Evolutionary conservation across 129 eudicot genomes (phyloP), one percentile per base, ranked within the genome.

Genomic region (Flaveria ramosissima): DNA sequence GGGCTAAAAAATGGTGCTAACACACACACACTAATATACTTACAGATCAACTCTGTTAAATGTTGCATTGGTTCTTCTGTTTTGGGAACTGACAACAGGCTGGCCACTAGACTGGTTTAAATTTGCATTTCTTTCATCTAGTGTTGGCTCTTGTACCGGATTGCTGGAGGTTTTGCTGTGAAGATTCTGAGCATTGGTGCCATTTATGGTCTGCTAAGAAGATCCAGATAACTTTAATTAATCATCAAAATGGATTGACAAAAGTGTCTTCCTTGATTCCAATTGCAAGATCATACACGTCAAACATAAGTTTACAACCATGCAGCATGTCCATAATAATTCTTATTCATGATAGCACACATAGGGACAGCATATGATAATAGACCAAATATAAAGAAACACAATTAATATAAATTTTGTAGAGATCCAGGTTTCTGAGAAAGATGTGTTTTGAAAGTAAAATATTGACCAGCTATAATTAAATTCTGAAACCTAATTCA

Each of bases 11-110:
- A 23, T 16, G 70, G 17, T 60, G 59, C 57, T 43, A 43, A 50
- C 23, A 66, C 57, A 70, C 23, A 66, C 57, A 70, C 32, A 68
- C 41, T 19, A 15, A 26, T 42, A 53, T 65, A 82, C 98, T 86
- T 85, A 92, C 98, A 90, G 94, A 73, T 85, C 84, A 24, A 86
- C 83, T 85, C 94, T 83, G 74, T 88, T 88, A 48, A 92, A 62
- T 6, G 87, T 78, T 71, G 92, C 73, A 62, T 71, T 78, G 76
- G 53, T 79, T 64, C 77, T 80, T 75, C 72, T 79, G 64, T 57
- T 72, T 66, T 74, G 77, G 39, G 79, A 78, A 78, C 53, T 74
- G 73, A 69, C 73, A 43, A 73, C 72, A 41, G 71, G 64, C 55
- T 55, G 80, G 23, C 12, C 60, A 57, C 68, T 63, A 13, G 75